Conservation (phyloP, 1,284 basidiomycete species). For the Vanrija pseudolonga region DNA sequence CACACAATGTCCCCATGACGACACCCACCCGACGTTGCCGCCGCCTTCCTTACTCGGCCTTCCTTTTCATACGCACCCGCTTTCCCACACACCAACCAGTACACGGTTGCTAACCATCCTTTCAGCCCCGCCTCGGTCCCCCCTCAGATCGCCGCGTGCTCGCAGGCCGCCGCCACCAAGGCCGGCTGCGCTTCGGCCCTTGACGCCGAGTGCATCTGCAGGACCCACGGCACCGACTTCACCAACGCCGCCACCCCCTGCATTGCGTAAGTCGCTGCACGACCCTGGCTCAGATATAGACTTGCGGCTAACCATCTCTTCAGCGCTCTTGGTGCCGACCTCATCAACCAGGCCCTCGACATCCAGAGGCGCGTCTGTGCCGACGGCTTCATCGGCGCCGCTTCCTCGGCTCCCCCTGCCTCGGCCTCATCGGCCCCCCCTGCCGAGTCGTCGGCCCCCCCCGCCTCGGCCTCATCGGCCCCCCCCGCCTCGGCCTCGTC, state of each 20-base stretch:
- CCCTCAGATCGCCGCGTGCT: too few relatives aligned
- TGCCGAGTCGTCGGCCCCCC: not conserved
- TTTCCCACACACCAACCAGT: too few relatives aligned
- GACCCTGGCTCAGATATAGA: too few relatives aligned
- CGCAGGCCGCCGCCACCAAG: slow-evolving; percentile 31
- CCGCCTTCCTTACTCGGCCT: too few relatives aligned
- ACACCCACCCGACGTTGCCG: too few relatives aligned
- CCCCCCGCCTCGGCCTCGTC: too few relatives aligned
- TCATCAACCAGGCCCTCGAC: not conserved
- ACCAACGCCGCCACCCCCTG: slow-evolving; percentile 1
- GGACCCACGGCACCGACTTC: slow-evolving; percentile 1
- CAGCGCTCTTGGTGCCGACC: not conserved
- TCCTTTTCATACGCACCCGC: too few relatives aligned
- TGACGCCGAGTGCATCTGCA: slow-evolving; percentile 1
- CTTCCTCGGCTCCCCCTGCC: not conserved
- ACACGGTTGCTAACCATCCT: too few relatives aligned
- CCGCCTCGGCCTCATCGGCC: too few relatives aligned
- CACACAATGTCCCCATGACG: too few relatives aligned
- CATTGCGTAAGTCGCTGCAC: not conserved
- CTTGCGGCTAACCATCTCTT: too few relatives aligned
- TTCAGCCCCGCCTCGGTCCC: too few relatives aligned
- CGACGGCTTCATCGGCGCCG: not conserved
- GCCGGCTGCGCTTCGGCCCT: slow-evolving; percentile 1
- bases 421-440: not conserved
- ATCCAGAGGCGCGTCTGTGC: not conserved